A percentile compares a stretch with the other conserved stretches of the same genome.
Conservation (phyloP, 225 moss, liverwort and hornwort genomes). For the Pleurozium schreberi region DNA sequence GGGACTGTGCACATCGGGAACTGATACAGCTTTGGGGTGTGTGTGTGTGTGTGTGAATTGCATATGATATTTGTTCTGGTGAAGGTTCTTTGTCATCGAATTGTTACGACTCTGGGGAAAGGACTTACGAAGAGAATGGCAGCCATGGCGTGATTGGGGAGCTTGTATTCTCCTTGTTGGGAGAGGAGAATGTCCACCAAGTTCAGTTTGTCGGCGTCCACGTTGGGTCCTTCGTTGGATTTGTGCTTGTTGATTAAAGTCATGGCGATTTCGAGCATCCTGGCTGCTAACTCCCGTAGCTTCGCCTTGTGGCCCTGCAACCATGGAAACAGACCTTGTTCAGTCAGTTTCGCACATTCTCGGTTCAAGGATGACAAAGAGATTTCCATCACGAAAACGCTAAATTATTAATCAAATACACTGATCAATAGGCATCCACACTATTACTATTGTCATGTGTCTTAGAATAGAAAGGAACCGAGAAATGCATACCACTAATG, state of each 20-base stretch:
- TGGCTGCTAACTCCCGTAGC: not conserved
- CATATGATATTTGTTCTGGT: not conserved
- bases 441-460: no score
- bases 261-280: slow-evolving; percentile 20
- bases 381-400: not conserved
- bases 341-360: not conserved
- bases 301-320: slow-evolving; percentile 29
- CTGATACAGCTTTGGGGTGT: not conserved
- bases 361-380: not conserved
- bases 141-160: slow-evolving; percentile 36
- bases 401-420: not conserved
- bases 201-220: slow-evolving; percentile 22
- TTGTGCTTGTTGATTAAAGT: slow-evolving; percentile 25
- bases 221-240: slow-evolving; percentile 6
- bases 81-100: not conserved
- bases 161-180: slow-evolving; percentile 33
- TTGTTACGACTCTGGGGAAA: not conserved
- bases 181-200: slow-evolving; percentile 40
- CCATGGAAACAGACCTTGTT: not conserved
- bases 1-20: not conserved
- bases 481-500: not conserved
- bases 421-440: no score
- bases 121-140: slow-evolving; percentile 35
- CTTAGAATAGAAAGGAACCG: no score
- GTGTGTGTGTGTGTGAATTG: no score